A percentile compares a stretch with the other conserved stretches of the same genome.
Evolutionary conservation across 768 basidiomycete genomes (phyloP).

Genomic region (Termitomyces sp.): DNA sequence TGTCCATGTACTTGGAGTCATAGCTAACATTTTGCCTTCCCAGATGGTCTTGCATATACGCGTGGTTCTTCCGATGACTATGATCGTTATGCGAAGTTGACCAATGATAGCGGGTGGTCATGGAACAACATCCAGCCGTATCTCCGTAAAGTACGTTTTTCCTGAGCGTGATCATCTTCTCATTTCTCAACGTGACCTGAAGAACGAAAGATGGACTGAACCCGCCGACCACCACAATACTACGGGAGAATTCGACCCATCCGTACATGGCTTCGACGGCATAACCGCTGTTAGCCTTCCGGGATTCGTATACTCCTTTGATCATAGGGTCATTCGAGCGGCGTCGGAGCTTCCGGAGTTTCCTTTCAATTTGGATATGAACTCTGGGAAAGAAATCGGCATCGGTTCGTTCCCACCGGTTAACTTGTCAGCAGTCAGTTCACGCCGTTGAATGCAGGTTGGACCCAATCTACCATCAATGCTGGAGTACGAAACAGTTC

Average conservation of each 20-base stretch:
- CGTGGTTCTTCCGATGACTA: constrained; percentile 33
- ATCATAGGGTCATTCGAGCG: constrained; percentile 27
- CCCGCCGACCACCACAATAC: constrained; percentile 31
- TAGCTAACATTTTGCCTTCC: neutral
- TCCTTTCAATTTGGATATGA: constrained; percentile 25
- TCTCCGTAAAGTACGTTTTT: constrained; percentile 21
- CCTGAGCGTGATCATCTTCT: neutral
- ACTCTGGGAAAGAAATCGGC: constrained; percentile 25
- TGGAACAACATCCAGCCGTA: constrained; percentile 31
- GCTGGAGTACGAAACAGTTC: constrained; percentile 26
- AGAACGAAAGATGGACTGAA: constrained; percentile 28
- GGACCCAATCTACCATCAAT: constrained; percentile 27
- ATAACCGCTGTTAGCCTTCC: constrained; percentile 29
- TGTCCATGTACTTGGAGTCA: neutral
- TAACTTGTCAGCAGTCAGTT: neutral
- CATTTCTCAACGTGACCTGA: neutral
- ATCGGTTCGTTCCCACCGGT: constrained; percentile 16
- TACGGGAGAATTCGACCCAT: constrained; percentile 9
- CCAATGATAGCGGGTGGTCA: constrained; percentile 30
- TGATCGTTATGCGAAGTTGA: constrained; percentile 29
- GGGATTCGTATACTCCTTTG: constrained; percentile 24
- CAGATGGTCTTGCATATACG: constrained; percentile 24
- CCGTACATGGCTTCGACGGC: constrained; percentile 24
- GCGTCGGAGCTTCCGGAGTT: constrained; percentile 25
- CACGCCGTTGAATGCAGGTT: constrained; percentile 13